phyloP scores from a whole-genome alignment of 495 filamentous ascomycete species.

The Extremus antarcticus region DNA sequence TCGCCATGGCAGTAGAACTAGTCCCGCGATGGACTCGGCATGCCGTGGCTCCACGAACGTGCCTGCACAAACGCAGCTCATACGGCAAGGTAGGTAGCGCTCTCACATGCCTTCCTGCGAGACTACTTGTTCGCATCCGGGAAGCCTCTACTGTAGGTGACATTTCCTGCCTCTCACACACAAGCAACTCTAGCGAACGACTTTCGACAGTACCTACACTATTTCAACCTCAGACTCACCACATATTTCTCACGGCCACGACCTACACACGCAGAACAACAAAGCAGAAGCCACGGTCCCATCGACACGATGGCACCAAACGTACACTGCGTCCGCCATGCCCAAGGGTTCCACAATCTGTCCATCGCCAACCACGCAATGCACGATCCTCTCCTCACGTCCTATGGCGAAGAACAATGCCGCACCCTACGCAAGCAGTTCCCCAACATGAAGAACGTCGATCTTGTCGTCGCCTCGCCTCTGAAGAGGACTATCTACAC shows the following conservation, averaged over 20 bases:
- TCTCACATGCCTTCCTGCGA: background rate
- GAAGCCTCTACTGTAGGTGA: no score
- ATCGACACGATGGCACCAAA: constrained; percentile 11
- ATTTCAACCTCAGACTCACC: background rate
- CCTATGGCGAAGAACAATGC: constrained; percentile 69
- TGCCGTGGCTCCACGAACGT: background rate
- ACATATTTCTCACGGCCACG: background rate
- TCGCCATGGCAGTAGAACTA: background rate
- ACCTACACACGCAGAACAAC: background rate
- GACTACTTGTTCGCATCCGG: no score
- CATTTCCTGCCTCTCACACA: no score
- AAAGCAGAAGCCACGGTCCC: background rate
- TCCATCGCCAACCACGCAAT: constrained; percentile 56
- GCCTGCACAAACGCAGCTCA: background rate
- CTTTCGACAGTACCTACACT: background rate
- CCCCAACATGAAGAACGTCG: constrained; percentile 53
- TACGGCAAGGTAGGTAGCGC: background rate
- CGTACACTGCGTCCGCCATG: constrained; percentile 29
- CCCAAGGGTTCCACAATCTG: constrained; percentile 75
- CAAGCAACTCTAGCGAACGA: background rate
- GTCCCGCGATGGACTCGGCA: background rate
- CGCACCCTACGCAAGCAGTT: constrained; percentile 47
- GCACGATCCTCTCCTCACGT: constrained; percentile 68
- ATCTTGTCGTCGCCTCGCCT: constrained; percentile 70
- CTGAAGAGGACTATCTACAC: constrained; percentile 78